These are phyloP conservation scores for Colletotrichum karsti DNA, from an alignment of 2,329 filamentous ascomycete species.

Conservation along the genomic window DNA sequence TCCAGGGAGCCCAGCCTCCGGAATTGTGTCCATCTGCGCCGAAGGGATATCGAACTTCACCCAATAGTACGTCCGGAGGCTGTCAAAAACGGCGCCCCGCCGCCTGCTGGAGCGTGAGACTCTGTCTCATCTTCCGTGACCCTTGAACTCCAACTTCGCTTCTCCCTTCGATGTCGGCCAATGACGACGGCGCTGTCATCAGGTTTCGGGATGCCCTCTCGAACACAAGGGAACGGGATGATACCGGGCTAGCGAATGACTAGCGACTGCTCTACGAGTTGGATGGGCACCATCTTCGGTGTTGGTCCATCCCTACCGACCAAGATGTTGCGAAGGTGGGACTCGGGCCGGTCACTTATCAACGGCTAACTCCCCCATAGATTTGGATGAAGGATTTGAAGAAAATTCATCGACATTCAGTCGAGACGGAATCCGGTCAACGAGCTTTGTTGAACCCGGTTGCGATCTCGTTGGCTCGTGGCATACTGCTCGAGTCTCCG, in stretches of 20 bases:
- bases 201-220: slow-evolving; percentile 6
- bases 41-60: slow-evolving; percentile 9
- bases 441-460: too few species aligned
- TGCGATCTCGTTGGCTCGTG: neutral
- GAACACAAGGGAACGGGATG: slow-evolving; percentile 14
- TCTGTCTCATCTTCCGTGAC: slow-evolving; percentile 12
- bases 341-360: neutral
- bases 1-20: slow-evolving; percentile 25
- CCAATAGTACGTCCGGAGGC: neutral
- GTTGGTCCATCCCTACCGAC: slow-evolving; percentile 9
- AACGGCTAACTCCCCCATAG: neutral
- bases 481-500: neutral
- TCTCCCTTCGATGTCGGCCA: slow-evolving; percentile 21
- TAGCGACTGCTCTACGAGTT: slow-evolving; percentile 11
- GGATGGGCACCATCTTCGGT: slow-evolving; percentile 1
- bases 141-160: neutral
- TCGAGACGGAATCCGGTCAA: neutral
- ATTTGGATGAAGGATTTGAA: neutral
- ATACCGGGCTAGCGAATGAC: slow-evolving; percentile 20
- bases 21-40: neutral
- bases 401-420: neutral
- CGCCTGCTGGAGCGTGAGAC: slow-evolving; percentile 18
- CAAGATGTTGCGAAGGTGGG: neutral
- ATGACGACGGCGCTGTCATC: slow-evolving; percentile 4
- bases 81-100: slow-evolving; percentile 5